Conservation (phyloP, 2,329 filamentous ascomycete species). For the Orbilia ellipsospora region DNA sequence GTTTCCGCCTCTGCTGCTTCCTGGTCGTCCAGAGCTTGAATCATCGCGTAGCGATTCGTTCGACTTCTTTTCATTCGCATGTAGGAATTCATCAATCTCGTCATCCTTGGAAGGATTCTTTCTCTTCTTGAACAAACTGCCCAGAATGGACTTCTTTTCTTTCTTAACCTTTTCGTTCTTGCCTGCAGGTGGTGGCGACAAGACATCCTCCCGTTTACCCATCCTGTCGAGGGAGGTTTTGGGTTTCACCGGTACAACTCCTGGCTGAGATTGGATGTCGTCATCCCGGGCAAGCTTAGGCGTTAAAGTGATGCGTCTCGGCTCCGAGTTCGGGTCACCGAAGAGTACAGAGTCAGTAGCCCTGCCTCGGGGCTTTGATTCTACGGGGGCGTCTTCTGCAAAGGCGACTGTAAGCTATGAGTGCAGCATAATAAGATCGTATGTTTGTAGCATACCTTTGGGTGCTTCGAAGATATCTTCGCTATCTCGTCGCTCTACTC, state of each 20-base stretch:
- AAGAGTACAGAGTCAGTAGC: constrained; percentile 75
- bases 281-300: constrained; percentile 92
- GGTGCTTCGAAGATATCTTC: constrained; percentile 73
- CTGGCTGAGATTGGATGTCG: constrained; percentile 35
- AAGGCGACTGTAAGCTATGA: constrained; percentile 5
- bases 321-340: constrained; percentile 88
- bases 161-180: constrained; percentile 79
- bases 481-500: constrained; percentile 64
- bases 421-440: neutral
- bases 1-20: constrained; percentile 48
- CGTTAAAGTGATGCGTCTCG: constrained; percentile 95
- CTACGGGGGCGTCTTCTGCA: constrained; percentile 29
- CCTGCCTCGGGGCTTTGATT: constrained; percentile 56
- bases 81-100: constrained; percentile 62
- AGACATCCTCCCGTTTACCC: constrained; percentile 72
- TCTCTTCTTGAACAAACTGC: constrained; percentile 66
- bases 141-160: constrained; percentile 77
- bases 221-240: constrained; percentile 75
- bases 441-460: constrained; percentile 60
- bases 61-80: constrained; percentile 52
- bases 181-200: constrained; percentile 68
- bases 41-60: constrained; percentile 56
- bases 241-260: constrained; percentile 65
- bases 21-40: constrained; percentile 52
- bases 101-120: constrained; percentile 60